Conservation (phyloP, 371 early-diverging fungal genomes). For the Mortierella sp. region DNA sequence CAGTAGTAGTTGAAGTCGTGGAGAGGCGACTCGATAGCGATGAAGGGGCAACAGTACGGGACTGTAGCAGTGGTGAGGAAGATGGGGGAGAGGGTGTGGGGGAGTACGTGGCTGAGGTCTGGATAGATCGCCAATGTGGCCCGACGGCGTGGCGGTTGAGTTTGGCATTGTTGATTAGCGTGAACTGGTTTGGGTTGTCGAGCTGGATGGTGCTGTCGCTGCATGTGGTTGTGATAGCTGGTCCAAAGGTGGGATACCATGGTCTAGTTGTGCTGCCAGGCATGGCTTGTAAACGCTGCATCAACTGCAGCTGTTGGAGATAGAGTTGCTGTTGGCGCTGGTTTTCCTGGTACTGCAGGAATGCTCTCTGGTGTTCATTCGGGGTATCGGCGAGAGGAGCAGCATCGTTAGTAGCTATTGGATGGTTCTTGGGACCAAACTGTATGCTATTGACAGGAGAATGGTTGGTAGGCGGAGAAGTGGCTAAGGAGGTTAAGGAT, state of each 20-base stretch:
- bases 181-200: constrained; percentile 47
- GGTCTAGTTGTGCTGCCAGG: constrained; percentile 48
- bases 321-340: constrained; percentile 51
- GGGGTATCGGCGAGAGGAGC: constrained; percentile 5
- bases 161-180: constrained; percentile 41
- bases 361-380: constrained; percentile 37
- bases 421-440: not conserved
- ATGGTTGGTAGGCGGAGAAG: not conserved
- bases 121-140: constrained; percentile 54
- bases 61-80: constrained; percentile 32
- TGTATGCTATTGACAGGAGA: not conserved
- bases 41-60: constrained; percentile 10
- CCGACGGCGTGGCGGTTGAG: constrained; percentile 44
- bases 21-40: constrained; percentile 14
- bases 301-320: constrained; percentile 42
- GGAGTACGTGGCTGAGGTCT: constrained; percentile 33
- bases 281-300: constrained; percentile 52
- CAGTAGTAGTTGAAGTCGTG: constrained; percentile 17
- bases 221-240: constrained; percentile 41
- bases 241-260: constrained; percentile 57
- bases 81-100: constrained; percentile 44
- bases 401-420: not conserved
- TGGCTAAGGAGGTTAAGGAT: not conserved
- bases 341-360: constrained; percentile 38
- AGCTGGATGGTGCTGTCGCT: constrained; percentile 54